Conservation (phyloP, 306 rosid genomes). For the Hippophae tibetana region DNA sequence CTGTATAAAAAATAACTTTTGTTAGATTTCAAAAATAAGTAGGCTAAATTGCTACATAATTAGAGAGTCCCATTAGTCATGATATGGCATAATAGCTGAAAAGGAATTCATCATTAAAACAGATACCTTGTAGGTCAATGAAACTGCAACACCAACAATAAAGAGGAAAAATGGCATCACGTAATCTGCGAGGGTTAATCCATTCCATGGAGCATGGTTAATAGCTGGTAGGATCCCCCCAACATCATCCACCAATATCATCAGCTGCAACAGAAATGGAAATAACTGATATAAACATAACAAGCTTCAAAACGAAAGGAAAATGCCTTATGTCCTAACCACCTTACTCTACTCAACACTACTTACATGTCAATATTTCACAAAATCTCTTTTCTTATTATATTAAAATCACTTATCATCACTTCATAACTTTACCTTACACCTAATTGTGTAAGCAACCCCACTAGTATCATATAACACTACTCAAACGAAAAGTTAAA, state of each 20-base stretch:
- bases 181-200: conserved; percentile 78
- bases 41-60: not conserved
- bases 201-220: conserved; percentile 97
- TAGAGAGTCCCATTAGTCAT: not conserved
- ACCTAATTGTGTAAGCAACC: too few species aligned
- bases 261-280: conserved; percentile 41
- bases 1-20: conserved; percentile 29
- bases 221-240: conserved; percentile 81
- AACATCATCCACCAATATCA: conserved; percentile 88
- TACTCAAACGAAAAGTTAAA: too few species aligned
- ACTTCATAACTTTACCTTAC: too few species aligned
- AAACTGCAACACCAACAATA: conserved; percentile 83
- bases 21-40: not conserved
- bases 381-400: too few species aligned
- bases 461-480: too few species aligned
- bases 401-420: too few species aligned
- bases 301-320: too few species aligned
- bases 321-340: too few species aligned
- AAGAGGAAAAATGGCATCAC: conserved; percentile 97
- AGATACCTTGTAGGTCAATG: conserved; percentile 82
- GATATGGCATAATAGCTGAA: not conserved
- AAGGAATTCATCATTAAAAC: not conserved
- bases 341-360: too few species aligned
- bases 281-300: too few species aligned
- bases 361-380: too few species aligned